These are phyloP conservation scores for Monascus purpureus DNA, from an alignment of 495 filamentous ascomycete species.

Conservation along the genomic window DNA sequence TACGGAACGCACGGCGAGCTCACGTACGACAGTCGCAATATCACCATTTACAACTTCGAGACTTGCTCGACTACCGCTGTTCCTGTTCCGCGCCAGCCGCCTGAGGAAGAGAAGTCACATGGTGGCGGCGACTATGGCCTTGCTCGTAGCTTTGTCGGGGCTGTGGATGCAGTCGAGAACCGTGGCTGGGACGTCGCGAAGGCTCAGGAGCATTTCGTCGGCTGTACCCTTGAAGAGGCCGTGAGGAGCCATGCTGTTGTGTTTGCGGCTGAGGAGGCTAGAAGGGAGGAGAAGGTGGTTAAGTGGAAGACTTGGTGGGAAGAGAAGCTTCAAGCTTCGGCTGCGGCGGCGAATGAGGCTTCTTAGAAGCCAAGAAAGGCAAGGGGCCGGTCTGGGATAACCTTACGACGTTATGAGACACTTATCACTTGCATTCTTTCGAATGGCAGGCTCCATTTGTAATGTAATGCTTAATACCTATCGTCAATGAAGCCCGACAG, in stretches of 20 bases:
- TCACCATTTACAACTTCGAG: conserved; percentile 29
- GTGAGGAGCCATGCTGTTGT: conserved; percentile 85
- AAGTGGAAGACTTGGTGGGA: conserved; percentile 73
- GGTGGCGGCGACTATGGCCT: conserved; percentile 84
- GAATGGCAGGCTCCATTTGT: no score
- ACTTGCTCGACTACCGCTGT: conserved; percentile 10
- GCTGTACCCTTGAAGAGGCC: conserved; percentile 71
- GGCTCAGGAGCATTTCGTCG: conserved; percentile 64
- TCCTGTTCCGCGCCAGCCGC: conserved; percentile 21
- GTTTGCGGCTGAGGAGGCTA: conserved; percentile 85
- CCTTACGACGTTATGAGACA: no score
- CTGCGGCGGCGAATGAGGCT: conserved; percentile 1
- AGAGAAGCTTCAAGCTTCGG: conserved; percentile 18
- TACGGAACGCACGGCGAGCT: conserved; percentile 84
- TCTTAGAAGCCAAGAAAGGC: no score
- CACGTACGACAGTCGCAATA: conserved; percentile 43
- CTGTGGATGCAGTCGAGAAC: conserved; percentile 68
- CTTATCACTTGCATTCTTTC: no score
- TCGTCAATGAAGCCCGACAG: no score
- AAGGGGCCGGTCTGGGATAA: no score
- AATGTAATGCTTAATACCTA: no score
- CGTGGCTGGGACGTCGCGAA: conserved; percentile 47
- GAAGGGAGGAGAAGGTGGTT: conserved; percentile 51
- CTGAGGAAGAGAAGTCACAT: conserved; percentile 35
- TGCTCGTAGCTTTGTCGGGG: conserved; percentile 61